phyloP scores from a whole-genome alignment of 768 basidiomycete genomes.

The Kwoniella dendrophila region DNA sequence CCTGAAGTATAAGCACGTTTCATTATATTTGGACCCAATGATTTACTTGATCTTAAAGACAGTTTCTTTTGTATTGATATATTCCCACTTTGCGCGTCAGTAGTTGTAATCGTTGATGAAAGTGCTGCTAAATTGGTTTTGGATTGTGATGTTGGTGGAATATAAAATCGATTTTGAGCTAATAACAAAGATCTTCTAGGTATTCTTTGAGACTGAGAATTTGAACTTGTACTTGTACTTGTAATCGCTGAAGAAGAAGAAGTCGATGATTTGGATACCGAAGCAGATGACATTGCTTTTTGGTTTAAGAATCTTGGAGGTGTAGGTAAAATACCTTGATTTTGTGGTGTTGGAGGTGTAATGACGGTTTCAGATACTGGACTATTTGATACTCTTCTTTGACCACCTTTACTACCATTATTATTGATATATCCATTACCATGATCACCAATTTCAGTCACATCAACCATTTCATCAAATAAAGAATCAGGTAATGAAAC shows the following conservation, averaged over 20 bases:
- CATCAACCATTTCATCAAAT: constrained; percentile 24
- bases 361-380: constrained; percentile 5
- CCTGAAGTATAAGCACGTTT: constrained; percentile 16
- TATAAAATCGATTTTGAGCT: constrained; percentile 22
- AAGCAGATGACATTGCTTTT: not conserved
- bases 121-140: too few relatives aligned
- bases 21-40: constrained; percentile 14
- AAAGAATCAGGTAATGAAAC: constrained; percentile 31
- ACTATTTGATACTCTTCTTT: not conserved
- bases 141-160: constrained; percentile 11
- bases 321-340: constrained; percentile 7
- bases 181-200: constrained; percentile 19
- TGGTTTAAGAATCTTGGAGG: not conserved
- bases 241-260: not conserved
- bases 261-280: not conserved
- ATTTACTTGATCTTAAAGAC: constrained; percentile 12
- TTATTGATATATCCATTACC: too few relatives aligned
- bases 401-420: too few relatives aligned
- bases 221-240: not conserved
- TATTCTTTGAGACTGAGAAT: constrained; percentile 2
- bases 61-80: constrained; percentile 7
- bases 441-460: constrained; percentile 16
- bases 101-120: too few relatives aligned
- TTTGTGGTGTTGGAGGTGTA: constrained; percentile 9
- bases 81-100: too few relatives aligned